Base-by-base conservation (phyloP, 164 flowering plant genomes). In the Dillenia suffruticosa region DNA sequence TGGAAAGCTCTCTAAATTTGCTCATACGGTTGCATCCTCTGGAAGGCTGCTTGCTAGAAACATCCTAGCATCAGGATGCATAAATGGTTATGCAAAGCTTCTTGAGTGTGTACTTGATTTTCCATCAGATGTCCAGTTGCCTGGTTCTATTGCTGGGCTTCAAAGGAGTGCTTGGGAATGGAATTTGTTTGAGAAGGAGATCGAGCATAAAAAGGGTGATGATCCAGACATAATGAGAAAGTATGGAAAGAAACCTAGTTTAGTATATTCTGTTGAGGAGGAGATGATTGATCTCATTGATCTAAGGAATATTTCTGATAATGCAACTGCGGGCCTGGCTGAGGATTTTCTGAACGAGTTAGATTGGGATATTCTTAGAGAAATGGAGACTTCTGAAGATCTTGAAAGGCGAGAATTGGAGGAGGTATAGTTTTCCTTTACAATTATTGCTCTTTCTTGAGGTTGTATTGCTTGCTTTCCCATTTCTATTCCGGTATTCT, bases 11-110 rank as follows among this genome's bases (percentile, higher is more conserved):
- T 88, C 97, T 45, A 77, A 76, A 62, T 77, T 81, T 80, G 92
- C 91, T 60, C 72, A 69, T 56, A 40, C 74, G 51, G 68, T 90
- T 70, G 92, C 85, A 57, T 75, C 86, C 50, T 76, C 92, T 62
- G 99, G 96, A 74, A 87, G 75, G 68, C 63, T 79, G 68, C 83
- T 77, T 66, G 92, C 91, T 14, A 84, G 78, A 76, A 88, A 87
- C 77, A 79, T 95, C 79, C 66, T 85, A 64, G 94, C 99, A 66
- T 81, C 78, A 60, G 94, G 92, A 54, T 89, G 94, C 70, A 70
- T 88, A 44, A 70, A 65, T 70, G 83, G 83, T 63, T 95, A 78
- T 82, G 96, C 92, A 60, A 80, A 66, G 46, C 81, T 95, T 63
- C 54, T 95, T 66, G 94, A 90, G 72, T 78, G 79, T 76, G 66